These are phyloP conservation scores for Yamadazyma philogaea DNA, from an alignment of 805 yeast genomes.

Conservation along the genomic window DNA sequence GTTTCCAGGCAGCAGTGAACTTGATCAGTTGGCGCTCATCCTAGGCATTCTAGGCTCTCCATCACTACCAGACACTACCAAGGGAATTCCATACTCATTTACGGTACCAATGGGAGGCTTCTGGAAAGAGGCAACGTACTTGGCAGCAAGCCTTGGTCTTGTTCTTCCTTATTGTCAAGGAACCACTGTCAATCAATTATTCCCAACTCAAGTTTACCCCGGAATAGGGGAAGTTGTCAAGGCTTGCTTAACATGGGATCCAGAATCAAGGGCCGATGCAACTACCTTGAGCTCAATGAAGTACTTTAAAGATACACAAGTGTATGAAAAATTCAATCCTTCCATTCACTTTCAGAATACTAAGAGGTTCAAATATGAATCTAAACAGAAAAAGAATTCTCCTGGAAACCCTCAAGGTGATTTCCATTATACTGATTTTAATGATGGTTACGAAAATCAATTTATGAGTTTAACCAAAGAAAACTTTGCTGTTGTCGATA, in stretches of 20 bases:
- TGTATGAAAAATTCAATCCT: constrained; percentile 8
- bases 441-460: constrained; percentile 20
- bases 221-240: constrained; percentile 22
- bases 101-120: constrained; percentile 59
- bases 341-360: constrained; percentile 3
- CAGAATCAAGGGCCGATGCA: constrained; percentile 57
- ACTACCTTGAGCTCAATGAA: constrained; percentile 46
- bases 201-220: neutral
- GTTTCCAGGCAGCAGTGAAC: constrained; percentile 77
- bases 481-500: neutral
- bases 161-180: constrained; percentile 57
- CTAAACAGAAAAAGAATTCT: neutral
- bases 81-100: constrained; percentile 1
- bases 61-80: constrained; percentile 22
- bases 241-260: constrained; percentile 74
- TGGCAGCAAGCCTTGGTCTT: constrained; percentile 56
- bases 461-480: constrained; percentile 9
- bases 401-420: neutral
- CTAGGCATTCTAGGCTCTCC: constrained; percentile 76
- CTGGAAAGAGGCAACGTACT: constrained; percentile 61
- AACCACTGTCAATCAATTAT: constrained; percentile 19
- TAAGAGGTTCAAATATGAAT: neutral
- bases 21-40: constrained; percentile 74
- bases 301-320: constrained; percentile 50
- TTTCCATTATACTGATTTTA: constrained; percentile 2